A percentile compares a stretch with the other conserved stretches of the same genome.
phyloP scores from a whole-genome alignment of 495 filamentous ascomycete genomes.

The Thozetella sp. region DNA sequence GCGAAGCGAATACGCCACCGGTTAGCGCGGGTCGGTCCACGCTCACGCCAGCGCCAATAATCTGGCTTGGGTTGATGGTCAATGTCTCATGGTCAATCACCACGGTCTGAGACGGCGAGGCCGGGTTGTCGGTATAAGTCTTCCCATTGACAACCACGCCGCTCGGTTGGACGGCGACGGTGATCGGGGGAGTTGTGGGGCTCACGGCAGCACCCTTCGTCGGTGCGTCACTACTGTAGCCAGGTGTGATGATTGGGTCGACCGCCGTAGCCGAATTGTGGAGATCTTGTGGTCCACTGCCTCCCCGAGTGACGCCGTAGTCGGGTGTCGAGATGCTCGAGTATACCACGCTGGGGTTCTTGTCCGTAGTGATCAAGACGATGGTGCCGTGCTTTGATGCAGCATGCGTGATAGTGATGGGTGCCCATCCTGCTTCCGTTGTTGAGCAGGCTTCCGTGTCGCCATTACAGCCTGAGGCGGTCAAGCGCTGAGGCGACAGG shows the following conservation, averaged over 20 bases:
- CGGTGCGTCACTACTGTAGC: conserved; percentile 26
- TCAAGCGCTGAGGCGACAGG: conserved; percentile 26
- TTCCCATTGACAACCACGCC: conserved; percentile 41
- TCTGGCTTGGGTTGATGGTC: conserved; percentile 37
- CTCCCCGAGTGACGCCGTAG: conserved; percentile 37
- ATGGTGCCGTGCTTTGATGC: conserved; percentile 18
- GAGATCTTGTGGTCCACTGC: conserved; percentile 16
- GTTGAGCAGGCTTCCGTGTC: conserved; percentile 12
- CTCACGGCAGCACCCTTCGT: neutral
- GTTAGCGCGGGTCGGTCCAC: conserved; percentile 30
- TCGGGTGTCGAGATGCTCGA: conserved; percentile 34
- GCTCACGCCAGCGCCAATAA: conserved; percentile 40
- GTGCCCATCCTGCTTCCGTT: conserved; percentile 22
- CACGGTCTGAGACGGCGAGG: conserved; percentile 31
- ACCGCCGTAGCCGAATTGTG: conserved; percentile 19
- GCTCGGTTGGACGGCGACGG: conserved; percentile 37
- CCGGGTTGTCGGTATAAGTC: conserved; percentile 38
- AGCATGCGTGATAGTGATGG: neutral
- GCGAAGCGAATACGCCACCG: conserved; percentile 21
- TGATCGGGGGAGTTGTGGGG: conserved; percentile 24
- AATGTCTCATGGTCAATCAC: conserved; percentile 42
- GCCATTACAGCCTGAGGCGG: conserved; percentile 32
- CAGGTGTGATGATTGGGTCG: conserved; percentile 19
- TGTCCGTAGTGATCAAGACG: conserved; percentile 45
- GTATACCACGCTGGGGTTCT: conserved; percentile 48